Evolutionary conservation across 306 rosid species (phyloP).

Genomic region (Sophora flavescens): DNA sequence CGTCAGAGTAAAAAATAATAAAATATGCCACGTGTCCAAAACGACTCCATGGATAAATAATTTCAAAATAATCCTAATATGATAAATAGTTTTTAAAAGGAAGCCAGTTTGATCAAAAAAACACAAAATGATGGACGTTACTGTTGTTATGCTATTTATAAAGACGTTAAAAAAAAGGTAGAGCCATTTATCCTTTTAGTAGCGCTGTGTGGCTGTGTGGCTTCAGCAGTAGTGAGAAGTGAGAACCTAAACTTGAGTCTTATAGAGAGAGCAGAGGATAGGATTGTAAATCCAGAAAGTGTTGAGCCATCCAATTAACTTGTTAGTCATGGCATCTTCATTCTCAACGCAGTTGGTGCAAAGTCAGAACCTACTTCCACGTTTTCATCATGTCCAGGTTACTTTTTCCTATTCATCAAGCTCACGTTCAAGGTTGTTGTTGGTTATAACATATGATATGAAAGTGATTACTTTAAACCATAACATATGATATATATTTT

Average conservation of each 20-base stretch:
- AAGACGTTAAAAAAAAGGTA: neutral
- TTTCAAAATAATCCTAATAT: no score
- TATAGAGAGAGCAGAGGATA: neutral
- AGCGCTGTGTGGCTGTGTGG: constrained; percentile 28
- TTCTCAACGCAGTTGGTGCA: constrained; percentile 54
- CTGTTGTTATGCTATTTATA: no score
- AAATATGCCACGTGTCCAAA: no score
- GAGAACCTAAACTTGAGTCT: constrained; percentile 17
- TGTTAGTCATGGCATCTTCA: constrained; percentile 52
- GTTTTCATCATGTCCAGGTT: constrained; percentile 59
- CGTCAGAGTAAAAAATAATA: no score
- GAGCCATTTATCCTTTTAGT: constrained; percentile 28
- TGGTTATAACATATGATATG: neutral
- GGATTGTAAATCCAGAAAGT: neutral
- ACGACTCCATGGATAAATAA: no score
- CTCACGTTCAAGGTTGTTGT: neutral
- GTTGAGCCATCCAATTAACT: neutral
- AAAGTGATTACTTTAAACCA: neutral
- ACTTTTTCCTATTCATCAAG: neutral
- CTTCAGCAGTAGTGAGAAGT: neutral
- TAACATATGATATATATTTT: neutral
- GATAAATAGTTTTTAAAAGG: no score
- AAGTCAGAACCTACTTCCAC: constrained; percentile 48
- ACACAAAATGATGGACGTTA: no score
- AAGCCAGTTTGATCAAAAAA: no score